Conservation (phyloP, 1,139 yeast genomes). For the Starmera stellimalicola region DNA sequence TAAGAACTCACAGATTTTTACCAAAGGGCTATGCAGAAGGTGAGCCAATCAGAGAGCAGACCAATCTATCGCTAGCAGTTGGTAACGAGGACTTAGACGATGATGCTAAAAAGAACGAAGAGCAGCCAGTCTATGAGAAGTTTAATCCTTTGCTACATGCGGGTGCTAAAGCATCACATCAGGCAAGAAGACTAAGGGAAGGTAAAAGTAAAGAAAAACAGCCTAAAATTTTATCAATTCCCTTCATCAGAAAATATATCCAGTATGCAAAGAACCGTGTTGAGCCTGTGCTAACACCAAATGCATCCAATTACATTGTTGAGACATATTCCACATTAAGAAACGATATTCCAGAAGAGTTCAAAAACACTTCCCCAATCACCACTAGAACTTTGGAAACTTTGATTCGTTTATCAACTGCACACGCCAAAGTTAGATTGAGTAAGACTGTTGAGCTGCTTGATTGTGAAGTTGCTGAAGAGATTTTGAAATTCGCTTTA, state of each 20-base stretch:
- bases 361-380: conserved; percentile 85
- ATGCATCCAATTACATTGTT: conserved; percentile 77
- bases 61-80: conserved; percentile 64
- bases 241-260: conserved; percentile 83
- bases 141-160: conserved; percentile 78
- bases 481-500: conserved; percentile 73
- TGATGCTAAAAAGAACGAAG: conserved; percentile 22
- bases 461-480: conserved; percentile 86
- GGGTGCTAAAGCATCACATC: conserved; percentile 42
- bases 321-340: conserved; percentile 72
- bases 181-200: conserved; percentile 16
- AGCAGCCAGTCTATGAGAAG: conserved; percentile 59
- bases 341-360: conserved; percentile 69
- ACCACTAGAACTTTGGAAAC: conserved; percentile 98
- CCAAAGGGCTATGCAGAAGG: conserved; percentile 92
- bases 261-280: conserved; percentile 91
- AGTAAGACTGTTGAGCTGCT: conserved; percentile 62
- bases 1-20: conserved; percentile 84
- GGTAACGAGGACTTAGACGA: conserved; percentile 44
- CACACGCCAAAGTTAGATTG: conserved; percentile 91
- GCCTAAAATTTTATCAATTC: conserved; percentile 66
- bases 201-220: conserved; percentile 29
- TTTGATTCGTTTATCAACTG: conserved; percentile 87
- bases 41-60: conserved; percentile 80
- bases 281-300: conserved; percentile 69